These are phyloP conservation scores for Fusarium xyrophilum DNA, from an alignment of 2,329 filamentous ascomycete genomes.

Conservation along the genomic window DNA sequence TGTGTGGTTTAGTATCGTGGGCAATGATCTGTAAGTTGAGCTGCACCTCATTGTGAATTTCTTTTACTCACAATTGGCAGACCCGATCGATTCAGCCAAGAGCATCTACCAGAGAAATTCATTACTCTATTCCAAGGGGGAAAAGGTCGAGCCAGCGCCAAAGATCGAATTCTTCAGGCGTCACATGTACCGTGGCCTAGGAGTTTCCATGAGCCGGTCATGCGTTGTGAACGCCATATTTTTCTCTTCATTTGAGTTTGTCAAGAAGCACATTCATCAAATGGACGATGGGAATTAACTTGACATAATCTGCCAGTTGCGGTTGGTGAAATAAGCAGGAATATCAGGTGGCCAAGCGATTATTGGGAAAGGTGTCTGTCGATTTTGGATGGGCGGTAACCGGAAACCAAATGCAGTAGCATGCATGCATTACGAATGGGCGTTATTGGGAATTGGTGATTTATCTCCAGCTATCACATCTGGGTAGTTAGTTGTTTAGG, in stretches of 20 bases:
- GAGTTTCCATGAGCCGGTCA: conserved; percentile 82
- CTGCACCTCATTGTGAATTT: conserved; percentile 16
- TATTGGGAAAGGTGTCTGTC: conserved; percentile 8
- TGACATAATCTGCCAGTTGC: neutral
- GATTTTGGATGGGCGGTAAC: conserved; percentile 15
- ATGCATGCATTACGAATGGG: conserved; percentile 39
- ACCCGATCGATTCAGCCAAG: conserved; percentile 82
- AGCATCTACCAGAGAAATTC: conserved; percentile 86
- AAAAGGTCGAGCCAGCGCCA: conserved; percentile 68
- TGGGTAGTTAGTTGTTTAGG: neutral
- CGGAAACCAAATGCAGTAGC: conserved; percentile 23
- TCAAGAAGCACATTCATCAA: conserved; percentile 72
- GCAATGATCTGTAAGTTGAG: conserved; percentile 74
- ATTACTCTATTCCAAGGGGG: conserved; percentile 71
- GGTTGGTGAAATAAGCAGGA: neutral
- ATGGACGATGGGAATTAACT: conserved; percentile 53
- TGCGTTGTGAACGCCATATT: conserved; percentile 88
- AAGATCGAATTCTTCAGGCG: conserved; percentile 80
- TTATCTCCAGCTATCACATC: conserved; percentile 8
- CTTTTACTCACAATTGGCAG: conserved; percentile 44
- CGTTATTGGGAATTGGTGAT: conserved; percentile 32
- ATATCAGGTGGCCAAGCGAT: neutral
- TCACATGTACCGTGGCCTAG: conserved; percentile 82
- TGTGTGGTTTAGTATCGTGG: conserved; percentile 87
- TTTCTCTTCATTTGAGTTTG: conserved; percentile 86